Conservation (phyloP, 768 basidiomycete genomes). For the Hemileccinum impolitum region DNA sequence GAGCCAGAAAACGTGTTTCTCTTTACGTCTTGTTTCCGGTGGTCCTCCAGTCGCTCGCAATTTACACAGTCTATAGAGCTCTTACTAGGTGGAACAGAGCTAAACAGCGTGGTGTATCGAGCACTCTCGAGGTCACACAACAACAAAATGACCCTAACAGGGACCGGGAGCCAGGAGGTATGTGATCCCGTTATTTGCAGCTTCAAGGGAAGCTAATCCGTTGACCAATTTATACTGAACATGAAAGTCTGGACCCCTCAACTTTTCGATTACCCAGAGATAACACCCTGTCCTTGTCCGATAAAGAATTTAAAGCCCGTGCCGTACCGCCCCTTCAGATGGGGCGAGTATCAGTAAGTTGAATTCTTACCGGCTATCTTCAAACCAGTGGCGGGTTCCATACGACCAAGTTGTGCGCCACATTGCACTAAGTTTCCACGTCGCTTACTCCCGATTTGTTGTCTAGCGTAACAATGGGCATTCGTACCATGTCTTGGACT, state of each 20-base stretch:
- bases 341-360: constrained; percentile 68
- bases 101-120: not conserved
- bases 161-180: constrained; percentile 27
- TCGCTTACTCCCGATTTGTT: constrained; percentile 1
- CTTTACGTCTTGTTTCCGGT: constrained; percentile 10
- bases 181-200: not conserved
- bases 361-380: not conserved
- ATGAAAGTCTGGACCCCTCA: constrained; percentile 49
- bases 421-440: not conserved
- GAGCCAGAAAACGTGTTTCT: not conserved
- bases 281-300: constrained; percentile 40
- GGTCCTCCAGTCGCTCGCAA: constrained; percentile 10
- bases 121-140: not conserved
- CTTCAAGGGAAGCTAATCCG: not conserved
- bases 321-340: constrained; percentile 67
- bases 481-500: constrained; percentile 65
- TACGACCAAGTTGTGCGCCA: no score
- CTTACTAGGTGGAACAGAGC: constrained; percentile 8
- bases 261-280: constrained; percentile 49
- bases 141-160: constrained; percentile 13
- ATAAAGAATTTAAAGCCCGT: constrained; percentile 51
- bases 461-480: constrained; percentile 67
- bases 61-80: constrained; percentile 16
- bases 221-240: not conserved
- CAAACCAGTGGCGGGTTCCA: no score